Base-by-base conservation (phyloP, 2,329 filamentous ascomycete genomes). In the Balansia obtecta region DNA sequence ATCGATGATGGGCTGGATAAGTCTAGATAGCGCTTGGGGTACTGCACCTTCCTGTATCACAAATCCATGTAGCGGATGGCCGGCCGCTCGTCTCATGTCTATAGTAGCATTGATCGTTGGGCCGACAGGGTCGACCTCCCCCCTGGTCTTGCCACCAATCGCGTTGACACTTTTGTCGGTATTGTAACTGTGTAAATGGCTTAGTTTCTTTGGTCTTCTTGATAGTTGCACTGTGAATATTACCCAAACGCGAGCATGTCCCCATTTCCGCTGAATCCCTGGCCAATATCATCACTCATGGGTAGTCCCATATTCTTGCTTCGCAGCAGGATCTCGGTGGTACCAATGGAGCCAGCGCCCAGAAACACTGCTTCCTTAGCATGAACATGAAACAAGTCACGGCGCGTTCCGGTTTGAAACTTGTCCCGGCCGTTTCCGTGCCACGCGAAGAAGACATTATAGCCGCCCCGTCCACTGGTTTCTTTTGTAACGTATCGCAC, bases 331-430 rank as follows among this genome's bases (percentile, higher is more conserved):
- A 83, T 84, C 60, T 85, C 82, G 0, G 82, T 84, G 0, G 80
- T 82, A 1, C 80, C 82, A 13, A 85, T 69, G 30, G 77, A 67
- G 1, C 82, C 82, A 1, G 82, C 82, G 4, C 81, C 82, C 11
- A 86, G 71, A 58, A 86, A 84, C 7, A 83, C 79, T 22, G 79
- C 75, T 55, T 82, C 74, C 60, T 73, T 78, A 1, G 82, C 81
- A 52, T 81, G 73, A 48, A 85, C 80, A 80, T 80, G 84, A 74
- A 83, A 79, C 2, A 84, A 67, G 52, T 82, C 77, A 45, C 78
- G 71, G 16, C 83, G 67, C 53, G 76, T 33, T 5, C 71, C 6
- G 71, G 68, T 57, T 68, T 68, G 63, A 80, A 83, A 54, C 70
- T 67, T 20, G 18, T 70, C 72, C n/a, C 80, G 71, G 47, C 76